Percentiles rank a stretch among this genome's conserved stretches.
These are phyloP conservation scores for Aspergillus candidus DNA, from an alignment of 2,329 filamentous ascomycete genomes.

Conservation along the genomic window DNA sequence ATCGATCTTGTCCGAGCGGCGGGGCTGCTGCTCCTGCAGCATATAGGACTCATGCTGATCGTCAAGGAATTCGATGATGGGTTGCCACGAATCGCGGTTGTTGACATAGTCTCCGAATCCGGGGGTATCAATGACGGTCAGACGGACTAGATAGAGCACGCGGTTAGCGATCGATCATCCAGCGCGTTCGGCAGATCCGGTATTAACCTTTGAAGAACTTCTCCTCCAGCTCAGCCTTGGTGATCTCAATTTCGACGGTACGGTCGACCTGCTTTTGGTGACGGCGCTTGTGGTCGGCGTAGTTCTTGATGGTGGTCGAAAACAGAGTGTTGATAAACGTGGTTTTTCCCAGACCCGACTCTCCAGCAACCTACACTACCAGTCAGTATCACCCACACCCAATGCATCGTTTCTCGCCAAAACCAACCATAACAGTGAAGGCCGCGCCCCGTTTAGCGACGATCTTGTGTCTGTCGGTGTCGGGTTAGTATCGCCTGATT, in stretches of 20 bases:
- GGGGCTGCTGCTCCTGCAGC: constrained; percentile 99
- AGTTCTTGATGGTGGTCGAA: constrained; percentile 99
- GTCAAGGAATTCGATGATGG: constrained; percentile 99
- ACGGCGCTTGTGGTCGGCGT: constrained; percentile 98
- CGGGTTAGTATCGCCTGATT: constrained; percentile 17
- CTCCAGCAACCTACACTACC: constrained; percentile 74
- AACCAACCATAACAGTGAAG: constrained; percentile 94
- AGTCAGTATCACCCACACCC: constrained; percentile 20
- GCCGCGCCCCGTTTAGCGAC: constrained; percentile 82
- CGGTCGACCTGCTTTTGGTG: constrained; percentile 99
- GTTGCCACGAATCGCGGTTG: constrained; percentile 99
- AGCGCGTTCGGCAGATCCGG: background rate
- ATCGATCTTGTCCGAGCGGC: constrained; percentile 97
- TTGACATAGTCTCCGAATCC: constrained; percentile 99
- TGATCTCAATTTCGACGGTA: constrained; percentile 99
- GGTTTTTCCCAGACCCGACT: constrained; percentile 97
- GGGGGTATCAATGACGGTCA: constrained; percentile 98
- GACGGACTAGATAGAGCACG: constrained; percentile 60
- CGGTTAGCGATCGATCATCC: constrained; percentile 13
- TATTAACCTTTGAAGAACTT: constrained; percentile 98
- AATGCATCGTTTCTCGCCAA: background rate
- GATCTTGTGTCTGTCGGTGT: constrained; percentile 57
- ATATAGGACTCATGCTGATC: constrained; percentile 99
- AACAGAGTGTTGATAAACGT: constrained; percentile 99
- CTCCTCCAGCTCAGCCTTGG: constrained; percentile 98